These are phyloP conservation scores for Trichoderma harzianum DNA, from an alignment of 2,329 filamentous ascomycete species.

Conservation along the genomic window DNA sequence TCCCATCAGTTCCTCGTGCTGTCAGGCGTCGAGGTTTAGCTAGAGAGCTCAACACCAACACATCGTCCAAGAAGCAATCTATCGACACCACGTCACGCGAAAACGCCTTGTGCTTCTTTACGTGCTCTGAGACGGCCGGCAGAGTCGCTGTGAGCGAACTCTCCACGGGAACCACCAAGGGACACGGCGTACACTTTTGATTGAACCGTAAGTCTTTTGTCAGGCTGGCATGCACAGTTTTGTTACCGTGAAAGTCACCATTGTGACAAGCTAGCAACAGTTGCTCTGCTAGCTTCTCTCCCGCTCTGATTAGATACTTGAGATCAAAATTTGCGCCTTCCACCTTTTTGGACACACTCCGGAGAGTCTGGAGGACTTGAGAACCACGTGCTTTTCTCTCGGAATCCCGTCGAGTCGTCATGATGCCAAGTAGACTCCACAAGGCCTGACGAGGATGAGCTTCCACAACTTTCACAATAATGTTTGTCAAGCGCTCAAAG, in stretches of 20 bases:
- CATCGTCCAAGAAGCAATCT: constrained; percentile 75
- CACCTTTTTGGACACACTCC: constrained; percentile 47
- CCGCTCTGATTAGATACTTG: constrained; percentile 67
- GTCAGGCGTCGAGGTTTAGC: constrained; percentile 89
- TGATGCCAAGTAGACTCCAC: constrained; percentile 86
- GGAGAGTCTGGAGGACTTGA: constrained; percentile 50
- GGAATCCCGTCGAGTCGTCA: constrained; percentile 69
- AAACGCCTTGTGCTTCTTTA: constrained; percentile 80
- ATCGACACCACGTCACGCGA: constrained; percentile 84
- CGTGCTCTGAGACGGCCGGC: constrained; percentile 68
- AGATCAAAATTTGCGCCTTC: constrained; percentile 58
- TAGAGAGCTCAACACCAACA: constrained; percentile 83
- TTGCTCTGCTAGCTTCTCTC: constrained; percentile 79
- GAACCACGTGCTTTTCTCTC: constrained; percentile 59
- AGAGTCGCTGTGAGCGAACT: constrained; percentile 77
- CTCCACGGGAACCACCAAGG: constrained; percentile 86
- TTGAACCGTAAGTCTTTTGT: constrained; percentile 78
- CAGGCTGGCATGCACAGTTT: constrained; percentile 67
- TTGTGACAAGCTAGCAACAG: constrained; percentile 77
- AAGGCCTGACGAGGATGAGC: constrained; percentile 87
- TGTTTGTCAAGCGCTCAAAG: constrained; percentile 70
- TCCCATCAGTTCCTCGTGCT: constrained; percentile 84
- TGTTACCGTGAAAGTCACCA: constrained; percentile 67
- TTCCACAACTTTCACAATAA: constrained; percentile 82
- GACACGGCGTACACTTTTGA: constrained; percentile 76